Base-by-base conservation (phyloP, 805 yeast genomes). In the Tetrapisispora fleetii region DNA sequence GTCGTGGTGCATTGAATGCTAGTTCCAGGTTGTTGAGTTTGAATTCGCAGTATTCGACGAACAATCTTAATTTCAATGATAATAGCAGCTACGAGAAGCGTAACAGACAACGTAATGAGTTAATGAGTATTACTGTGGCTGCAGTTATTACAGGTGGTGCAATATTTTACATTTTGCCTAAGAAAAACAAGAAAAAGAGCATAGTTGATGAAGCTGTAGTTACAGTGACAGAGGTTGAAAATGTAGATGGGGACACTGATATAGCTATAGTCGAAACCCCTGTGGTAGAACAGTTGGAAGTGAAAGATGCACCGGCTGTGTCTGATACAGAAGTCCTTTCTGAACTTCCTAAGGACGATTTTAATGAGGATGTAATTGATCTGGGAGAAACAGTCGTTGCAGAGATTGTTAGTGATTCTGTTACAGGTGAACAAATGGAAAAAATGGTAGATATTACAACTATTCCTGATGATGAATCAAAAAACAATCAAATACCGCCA, bases 91-190 rank as follows among this genome's bases (percentile, higher is more conserved):
- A 30, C 16, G 38, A 28, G n/a, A 6, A 33, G 8, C n/a, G 16
- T 9, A 33, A 45, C 33, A 45, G n/a, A 21, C 13, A 11, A 16
- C 19, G 43, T 21, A 30, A 45, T 24, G 48, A 38, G 16, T 16
- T 45, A 11, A 38, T 38, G 42, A 36, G 37, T 27, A 40, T 38
- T 10, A 46, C 43, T 5, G 33, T 55, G 37, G 47, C 52, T 33
- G 54, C 54, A n/a, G 49, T 47, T 8, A 47, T 49, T 18, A 51
- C 52, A 4, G 16, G 46, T 28, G 46, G 50, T 30, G 54, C 53
- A 16, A 38, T 55, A 4, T 48, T 47, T 37, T 47, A 41, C 28
- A 43, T 54, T 14, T 33, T 33, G 14, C 48, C 47, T 21, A 46
- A 38, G 32, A 45, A 35, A 40, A 37, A 40, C 30, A 37, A 38